A percentile compares a stretch with the other conserved stretches of the same genome.
phyloP scores from a whole-genome alignment of 2,329 filamentous ascomycete genomes.

The Acrodontium crateriforme region DNA sequence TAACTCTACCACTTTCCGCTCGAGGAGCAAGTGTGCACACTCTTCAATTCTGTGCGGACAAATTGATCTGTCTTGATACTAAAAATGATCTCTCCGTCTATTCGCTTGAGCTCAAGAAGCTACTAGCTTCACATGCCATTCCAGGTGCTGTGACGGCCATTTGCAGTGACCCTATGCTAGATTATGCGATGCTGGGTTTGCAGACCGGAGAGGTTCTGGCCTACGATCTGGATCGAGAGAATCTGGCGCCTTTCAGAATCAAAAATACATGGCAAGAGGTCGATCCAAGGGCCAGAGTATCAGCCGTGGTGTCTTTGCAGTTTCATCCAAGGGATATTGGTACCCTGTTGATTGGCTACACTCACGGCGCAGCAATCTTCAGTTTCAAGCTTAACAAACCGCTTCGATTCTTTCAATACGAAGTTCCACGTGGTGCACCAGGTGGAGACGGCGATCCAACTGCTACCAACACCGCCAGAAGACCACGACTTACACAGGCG shows the following conservation, averaged over 20 bases:
- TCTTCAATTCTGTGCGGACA: constrained; percentile 75
- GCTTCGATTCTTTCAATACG: constrained; percentile 69
- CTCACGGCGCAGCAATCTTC: constrained; percentile 74
- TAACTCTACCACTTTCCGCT: constrained; percentile 56
- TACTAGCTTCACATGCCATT: constrained; percentile 57
- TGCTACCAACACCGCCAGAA: constrained; percentile 47
- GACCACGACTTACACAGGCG: constrained; percentile 66
- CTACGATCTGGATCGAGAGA: constrained; percentile 81
- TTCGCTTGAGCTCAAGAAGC: constrained; percentile 57
- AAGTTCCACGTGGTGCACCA: constrained; percentile 65
- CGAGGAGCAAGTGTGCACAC: constrained; percentile 56
- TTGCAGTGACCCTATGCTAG: constrained; percentile 75
- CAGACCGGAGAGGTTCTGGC: constrained; percentile 61
- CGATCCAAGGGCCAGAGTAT: constrained; percentile 51
- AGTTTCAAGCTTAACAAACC: constrained; percentile 85
- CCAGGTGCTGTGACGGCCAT: constrained; percentile 63
- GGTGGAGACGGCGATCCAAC: constrained; percentile 59
- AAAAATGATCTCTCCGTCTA: constrained; percentile 78
- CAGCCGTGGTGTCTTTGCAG: constrained; percentile 60
- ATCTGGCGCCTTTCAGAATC: constrained; percentile 62
- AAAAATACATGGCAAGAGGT: constrained; percentile 74
- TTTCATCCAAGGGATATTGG: constrained; percentile 89
- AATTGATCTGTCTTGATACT: constrained; percentile 69
- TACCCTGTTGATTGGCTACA: constrained; percentile 81
- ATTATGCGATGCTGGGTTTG: constrained; percentile 75